phyloP scores from a whole-genome alignment of 2,329 filamentous ascomycete genomes.

The Fusarium sp. region DNA sequence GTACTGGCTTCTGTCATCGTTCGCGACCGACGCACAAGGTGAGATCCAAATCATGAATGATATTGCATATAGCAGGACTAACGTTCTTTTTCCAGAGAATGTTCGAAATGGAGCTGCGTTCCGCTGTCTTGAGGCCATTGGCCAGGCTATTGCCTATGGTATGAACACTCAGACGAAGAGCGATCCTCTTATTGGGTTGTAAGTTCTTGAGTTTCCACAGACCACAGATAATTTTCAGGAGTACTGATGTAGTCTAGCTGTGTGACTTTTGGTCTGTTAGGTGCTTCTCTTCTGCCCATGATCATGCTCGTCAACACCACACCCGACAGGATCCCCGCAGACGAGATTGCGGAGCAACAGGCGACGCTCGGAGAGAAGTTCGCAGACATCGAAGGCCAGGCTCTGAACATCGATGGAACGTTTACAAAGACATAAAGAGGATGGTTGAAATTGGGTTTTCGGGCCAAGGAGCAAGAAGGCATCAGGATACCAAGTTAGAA shows the following conservation, averaged over 20 bases:
- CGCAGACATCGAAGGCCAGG: not conserved
- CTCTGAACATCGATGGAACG: not conserved
- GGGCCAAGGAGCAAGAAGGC: not conserved
- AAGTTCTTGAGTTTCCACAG: fast-evolving
- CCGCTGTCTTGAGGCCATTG: constrained; percentile 1
- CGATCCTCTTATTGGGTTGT: constrained; percentile 2
- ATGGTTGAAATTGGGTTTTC: fast-evolving
- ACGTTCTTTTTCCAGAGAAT: not conserved
- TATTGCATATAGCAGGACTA: fast-evolving
- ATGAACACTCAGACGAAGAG: constrained; percentile 20
- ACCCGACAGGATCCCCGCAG: constrained; percentile 9
- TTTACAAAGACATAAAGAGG: not conserved
- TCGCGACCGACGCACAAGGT: constrained; percentile 19
- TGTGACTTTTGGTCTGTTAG: not conserved
- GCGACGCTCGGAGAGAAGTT: not conserved
- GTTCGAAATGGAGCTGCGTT: constrained; percentile 12
- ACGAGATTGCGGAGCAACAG: constrained; percentile 6
- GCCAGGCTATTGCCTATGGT: constrained; percentile 8
- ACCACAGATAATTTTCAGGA: fast-evolving
- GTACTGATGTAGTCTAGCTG: not conserved
- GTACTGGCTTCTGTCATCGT: constrained; percentile 15
- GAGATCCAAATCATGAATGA: fast-evolving
- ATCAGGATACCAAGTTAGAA: not conserved
- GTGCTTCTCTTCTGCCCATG: constrained; percentile 8
- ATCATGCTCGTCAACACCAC: constrained; percentile 18